Base-by-base conservation (phyloP, 257 asterid species). In the Solanum pinnatisectum region DNA sequence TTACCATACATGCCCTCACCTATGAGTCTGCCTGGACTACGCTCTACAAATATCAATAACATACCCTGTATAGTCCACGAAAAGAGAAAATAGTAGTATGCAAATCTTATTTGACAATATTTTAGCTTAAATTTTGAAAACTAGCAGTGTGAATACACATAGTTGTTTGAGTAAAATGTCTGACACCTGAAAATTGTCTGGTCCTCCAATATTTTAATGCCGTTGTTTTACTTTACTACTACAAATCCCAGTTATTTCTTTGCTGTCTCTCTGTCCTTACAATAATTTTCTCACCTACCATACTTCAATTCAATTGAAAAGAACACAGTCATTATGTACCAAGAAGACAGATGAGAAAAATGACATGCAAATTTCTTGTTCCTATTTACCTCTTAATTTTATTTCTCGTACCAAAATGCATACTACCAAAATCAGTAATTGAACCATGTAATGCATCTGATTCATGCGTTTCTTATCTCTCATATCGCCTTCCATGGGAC, bases 371-470 rank as follows among this genome's bases (percentile, higher is more conserved):
- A 74, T 18, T 60, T 39, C 7, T 59, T 74, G 10, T 68, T 27
- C 68, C 18, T 14, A 84, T 63, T 32, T 23, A 84, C 16, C 8
- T 15, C 49, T 7, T 27, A 42, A 6, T 76, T 22, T 20, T 76
- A 9, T 16, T 85, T 63, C 30, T 88, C 6, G 32, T 85, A 3
- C 84, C 79, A 59, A 35, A 52, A 6, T 25, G 27, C 20, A 35
- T 22, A 25, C 6, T 42, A 46, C 67, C 90, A 36, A 89, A 89
- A 79, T 49, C 87, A 25, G 56, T 89, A 3, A 68, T 89, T 20
- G 90, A 89, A 59, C 89, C 89, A 2, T 89, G 90, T 52, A 46
- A 13, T 68, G 42, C 89, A 23, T 89, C 89, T 20, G 88, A 86
- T 86, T 40, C 87, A 13, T 89, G 90, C 39, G 3, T 68, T 5